Conservation (phyloP, 1,284 basidiomycete genomes). For the Filobasidium uniguttulatum region DNA sequence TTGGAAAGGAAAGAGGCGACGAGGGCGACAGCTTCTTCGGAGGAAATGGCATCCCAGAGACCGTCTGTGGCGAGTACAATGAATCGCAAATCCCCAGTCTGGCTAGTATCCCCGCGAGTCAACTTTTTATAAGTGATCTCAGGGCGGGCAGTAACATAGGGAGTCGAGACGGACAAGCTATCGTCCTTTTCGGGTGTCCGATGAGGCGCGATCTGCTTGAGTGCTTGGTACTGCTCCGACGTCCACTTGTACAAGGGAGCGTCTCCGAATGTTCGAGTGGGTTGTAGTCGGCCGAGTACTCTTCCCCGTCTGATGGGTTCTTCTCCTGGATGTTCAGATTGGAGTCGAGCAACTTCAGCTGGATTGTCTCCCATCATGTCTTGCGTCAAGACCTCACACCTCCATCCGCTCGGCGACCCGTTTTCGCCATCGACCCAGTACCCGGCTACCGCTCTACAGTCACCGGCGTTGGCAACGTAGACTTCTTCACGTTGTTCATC, state of each 20-base stretch:
- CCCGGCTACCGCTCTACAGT: slow-evolving; percentile 90
- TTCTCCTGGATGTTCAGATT: slow-evolving; percentile 81
- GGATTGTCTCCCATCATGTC: slow-evolving; percentile 91
- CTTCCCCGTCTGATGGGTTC: slow-evolving; percentile 70
- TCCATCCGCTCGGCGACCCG: slow-evolving; percentile 52
- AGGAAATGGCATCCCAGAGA: slow-evolving; percentile 86
- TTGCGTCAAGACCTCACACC: slow-evolving; percentile 78
- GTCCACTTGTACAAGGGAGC: slow-evolving; percentile 70
- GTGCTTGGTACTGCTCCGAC: slow-evolving; percentile 51
- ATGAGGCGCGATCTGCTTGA: not conserved
- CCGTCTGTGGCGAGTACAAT: slow-evolving; percentile 86
- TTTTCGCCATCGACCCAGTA: slow-evolving; percentile 50
- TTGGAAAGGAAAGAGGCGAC: slow-evolving; percentile 71
- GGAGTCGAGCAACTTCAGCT: slow-evolving; percentile 66
- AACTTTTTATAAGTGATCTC: slow-evolving; percentile 68
- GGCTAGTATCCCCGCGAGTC: slow-evolving; percentile 31
- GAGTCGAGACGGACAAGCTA: slow-evolving; percentile 59
- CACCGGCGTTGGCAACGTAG: slow-evolving; percentile 84
- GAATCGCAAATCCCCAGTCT: slow-evolving; percentile 46
- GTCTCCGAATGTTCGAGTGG: slow-evolving; percentile 72
- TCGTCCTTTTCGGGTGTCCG: not conserved
- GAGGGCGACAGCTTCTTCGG: slow-evolving; percentile 85
- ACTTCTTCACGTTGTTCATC: slow-evolving; percentile 67
- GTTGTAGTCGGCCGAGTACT: slow-evolving; percentile 84
- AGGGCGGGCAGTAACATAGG: slow-evolving; percentile 83